Base-by-base conservation (phyloP, 345 rosid species). In the Mangifera indica region DNA sequence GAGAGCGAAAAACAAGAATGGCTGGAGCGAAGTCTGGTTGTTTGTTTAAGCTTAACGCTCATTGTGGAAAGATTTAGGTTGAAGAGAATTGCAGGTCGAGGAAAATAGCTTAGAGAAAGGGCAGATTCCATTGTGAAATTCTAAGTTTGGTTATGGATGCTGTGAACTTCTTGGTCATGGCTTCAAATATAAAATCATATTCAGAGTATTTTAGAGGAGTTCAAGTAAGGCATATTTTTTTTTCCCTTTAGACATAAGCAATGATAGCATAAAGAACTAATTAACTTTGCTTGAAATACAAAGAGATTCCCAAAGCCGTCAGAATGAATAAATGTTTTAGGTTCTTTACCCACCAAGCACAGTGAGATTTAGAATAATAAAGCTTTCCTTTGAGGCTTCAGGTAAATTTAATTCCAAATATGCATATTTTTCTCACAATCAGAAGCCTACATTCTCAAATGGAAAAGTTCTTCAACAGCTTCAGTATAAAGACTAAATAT, bases 181-280 rank as follows among this genome's bases (percentile, higher is more conserved):
- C 17, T 48, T 40, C 34, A 64, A 4, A 40, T 37, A 37, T 10
- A 37, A 12, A 21, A 0, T 37, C 9, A 24, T 59, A 25, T 59
- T 17, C 6, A 10, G 12, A 1, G 24, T 40, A 13, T 18, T 60
- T 69, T 34, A 66, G 54, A 54, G 10, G 13, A 48, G 65, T 63
- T 63, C 76, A 89, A 82, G 93, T 21, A 86, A 85, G 72, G 89
- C 65, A 87, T 80, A 81, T 25, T 56, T 63, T 26, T 24, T 10
- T 62, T 14, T 81, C 77, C 56, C 83, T 80, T 85, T 22, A 40
- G 49, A 62, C 58, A 34, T 11, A 75, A 68, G 82, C 49, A 81
- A 73, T 69, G 21, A 60, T 15, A 17, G 14, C 46, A 54, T 61
- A 75, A 75, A 49, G 53, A 68, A 60, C 51, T n/a, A n/a, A n/a